Evolutionary conservation across 1,284 basidiomycete genomes (phyloP).

Genomic region (Malassezia obtusa): DNA sequence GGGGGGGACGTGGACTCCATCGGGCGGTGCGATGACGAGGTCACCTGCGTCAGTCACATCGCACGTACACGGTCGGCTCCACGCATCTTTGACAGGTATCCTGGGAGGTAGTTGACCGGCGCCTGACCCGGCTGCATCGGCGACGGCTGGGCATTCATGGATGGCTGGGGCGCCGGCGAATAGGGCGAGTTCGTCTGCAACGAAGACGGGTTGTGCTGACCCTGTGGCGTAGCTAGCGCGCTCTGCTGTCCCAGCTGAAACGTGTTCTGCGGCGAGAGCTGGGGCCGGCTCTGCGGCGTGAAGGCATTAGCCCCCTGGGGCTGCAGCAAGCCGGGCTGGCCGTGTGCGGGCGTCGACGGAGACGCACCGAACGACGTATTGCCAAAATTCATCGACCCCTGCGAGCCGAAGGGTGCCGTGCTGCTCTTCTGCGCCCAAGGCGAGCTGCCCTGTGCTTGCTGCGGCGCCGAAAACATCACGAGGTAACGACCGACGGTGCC

Average conservation of each 20-base stretch:
- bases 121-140: slow-evolving; percentile 14
- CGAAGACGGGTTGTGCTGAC: neutral
- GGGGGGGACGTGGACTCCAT: slow-evolving; percentile 5
- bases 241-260: slow-evolving; percentile 2
- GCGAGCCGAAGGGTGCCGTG: neutral
- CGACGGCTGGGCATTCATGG: slow-evolving; percentile 6
- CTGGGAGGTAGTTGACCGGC: slow-evolving; percentile 16
- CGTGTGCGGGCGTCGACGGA: slow-evolving; percentile 3
- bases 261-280: neutral
- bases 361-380: neutral
- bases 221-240: neutral
- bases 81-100: slow-evolving; percentile 15
- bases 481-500: neutral
- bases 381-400: neutral
- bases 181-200: neutral
- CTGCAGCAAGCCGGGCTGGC: neutral
- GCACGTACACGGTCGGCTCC: neutral
- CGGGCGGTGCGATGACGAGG: neutral
- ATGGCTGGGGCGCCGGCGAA: neutral
- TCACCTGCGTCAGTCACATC: neutral
- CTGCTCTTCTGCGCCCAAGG: slow-evolving; percentile 6
- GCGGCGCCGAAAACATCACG: slow-evolving; percentile 11
- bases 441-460: slow-evolving; percentile 5
- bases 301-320: neutral
- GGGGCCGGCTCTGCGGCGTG: neutral